Evolutionary conservation across 2,329 filamentous ascomycete genomes (phyloP), one percentile per base, ranked within the genome.

Genomic region (Grosmannia huntii): DNA sequence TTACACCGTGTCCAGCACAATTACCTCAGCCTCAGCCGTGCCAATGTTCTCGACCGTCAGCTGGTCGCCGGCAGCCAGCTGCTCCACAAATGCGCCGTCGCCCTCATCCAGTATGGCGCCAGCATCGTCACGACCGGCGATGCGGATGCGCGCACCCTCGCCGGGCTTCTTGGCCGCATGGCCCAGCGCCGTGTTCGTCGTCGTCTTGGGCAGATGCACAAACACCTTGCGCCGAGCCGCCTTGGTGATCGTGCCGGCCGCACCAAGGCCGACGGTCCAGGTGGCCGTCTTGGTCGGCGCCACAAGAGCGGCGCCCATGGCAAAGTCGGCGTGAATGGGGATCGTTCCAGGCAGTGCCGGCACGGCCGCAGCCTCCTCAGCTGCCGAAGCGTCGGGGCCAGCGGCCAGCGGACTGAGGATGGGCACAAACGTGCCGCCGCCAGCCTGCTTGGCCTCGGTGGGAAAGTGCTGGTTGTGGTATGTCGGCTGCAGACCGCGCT

Each of bases 291-390:
- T 76, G 31, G 79, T 77, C 0, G 87, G 83, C 9, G 76, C 78
- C 58, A 95, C 80, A 58, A 95, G 83, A 7, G 84, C 85, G 0
- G 89, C 89, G 41, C 81, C 83, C 88, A 95, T 94, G 60, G 86
- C 83, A 55, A 95, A 79, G 72, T 95, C 89, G 12, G 89, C 86
- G 68, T 95, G 87, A 58, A 95, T 85, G 9, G 89, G 87, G 62
- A 95, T 95, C 0, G 85, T 86, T n/a, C 75, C 79, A 1, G 78
- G 72, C 23, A 87, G 73, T 2, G 72, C 72, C 0, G 87, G 83
- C 61, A 82, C 77, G 1, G 82, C 85, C 7, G 76, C 80, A 62
- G 77, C 77, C 67, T 92, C 87, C 64, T 86, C 78, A 53, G 80
- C 78, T 0, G 71, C 68, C 0, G 79, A 81, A 5, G 85, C 85